Conservation (phyloP, 2,329 filamentous ascomycete species). For the Monosporascus cannonballus region DNA sequence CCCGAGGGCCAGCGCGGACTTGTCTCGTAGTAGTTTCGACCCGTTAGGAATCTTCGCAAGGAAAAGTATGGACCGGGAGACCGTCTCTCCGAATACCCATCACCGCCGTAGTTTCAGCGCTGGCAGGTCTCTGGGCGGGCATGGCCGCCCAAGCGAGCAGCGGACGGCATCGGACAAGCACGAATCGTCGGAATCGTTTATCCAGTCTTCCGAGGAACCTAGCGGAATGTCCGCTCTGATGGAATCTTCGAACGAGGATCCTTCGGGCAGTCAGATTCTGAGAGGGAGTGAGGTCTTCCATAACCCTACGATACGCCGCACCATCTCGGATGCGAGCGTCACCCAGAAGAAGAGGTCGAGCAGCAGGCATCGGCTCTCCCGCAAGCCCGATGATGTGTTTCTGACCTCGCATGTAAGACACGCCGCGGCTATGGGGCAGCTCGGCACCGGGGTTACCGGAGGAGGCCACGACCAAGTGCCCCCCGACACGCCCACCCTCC, state of each 20-base stretch:
- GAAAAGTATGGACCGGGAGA: slow-evolving; percentile 48
- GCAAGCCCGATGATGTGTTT: slow-evolving; percentile 8
- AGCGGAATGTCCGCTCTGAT: slow-evolving; percentile 61
- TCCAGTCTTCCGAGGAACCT: slow-evolving; percentile 66
- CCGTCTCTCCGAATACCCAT: slow-evolving; percentile 33
- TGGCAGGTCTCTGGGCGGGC: slow-evolving; percentile 45
- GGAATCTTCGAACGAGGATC: slow-evolving; percentile 66
- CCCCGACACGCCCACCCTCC: slow-evolving; percentile 37
- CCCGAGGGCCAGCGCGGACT: slow-evolving; percentile 50
- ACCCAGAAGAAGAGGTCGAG: slow-evolving; percentile 9
- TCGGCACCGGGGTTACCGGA: slow-evolving; percentile 22
- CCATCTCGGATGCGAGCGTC: slow-evolving; percentile 32
- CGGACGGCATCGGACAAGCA: slow-evolving; percentile 43
- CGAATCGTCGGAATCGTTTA: slow-evolving; percentile 68
- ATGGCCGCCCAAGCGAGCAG: slow-evolving; percentile 38
- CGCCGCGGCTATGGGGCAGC: slow-evolving; percentile 31
- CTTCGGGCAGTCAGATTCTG: slow-evolving; percentile 87
- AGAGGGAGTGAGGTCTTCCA: slow-evolving; percentile 83
- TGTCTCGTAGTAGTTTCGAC: slow-evolving; percentile 48
- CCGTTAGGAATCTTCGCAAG: slow-evolving; percentile 39
- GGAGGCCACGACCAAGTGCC: slow-evolving; percentile 20
- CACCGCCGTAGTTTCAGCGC: slow-evolving; percentile 59
- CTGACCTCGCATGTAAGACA: slow-evolving; percentile 10
- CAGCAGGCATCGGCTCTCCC: slow-evolving; percentile 7
- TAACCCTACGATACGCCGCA: slow-evolving; percentile 61